Conservation (phyloP, 805 yeast genomes). For the Cyberlindnera xishuangbannaensis region DNA sequence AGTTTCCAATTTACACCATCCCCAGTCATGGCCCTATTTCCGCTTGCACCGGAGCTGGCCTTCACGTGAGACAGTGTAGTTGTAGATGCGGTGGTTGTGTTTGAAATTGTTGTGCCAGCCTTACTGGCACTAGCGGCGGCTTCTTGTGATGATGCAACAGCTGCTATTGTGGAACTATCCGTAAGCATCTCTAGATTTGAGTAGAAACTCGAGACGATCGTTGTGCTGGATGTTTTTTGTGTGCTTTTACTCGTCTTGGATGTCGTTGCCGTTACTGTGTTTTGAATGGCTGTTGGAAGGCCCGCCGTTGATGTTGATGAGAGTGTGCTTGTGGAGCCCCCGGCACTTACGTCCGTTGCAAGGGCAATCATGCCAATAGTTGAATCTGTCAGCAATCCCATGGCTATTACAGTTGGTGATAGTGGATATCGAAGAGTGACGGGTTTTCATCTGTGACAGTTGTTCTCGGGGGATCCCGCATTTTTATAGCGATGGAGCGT, state of each 20-base stretch:
- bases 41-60: conserved; percentile 9
- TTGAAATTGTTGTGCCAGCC: background rate
- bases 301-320: no score
- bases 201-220: conserved; percentile 17
- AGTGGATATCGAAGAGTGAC: no score
- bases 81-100: conserved; percentile 1
- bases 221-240: no score
- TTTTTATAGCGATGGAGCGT: no score
- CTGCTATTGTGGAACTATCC: conserved; percentile 14
- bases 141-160: conserved; percentile 7
- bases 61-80: conserved; percentile 3
- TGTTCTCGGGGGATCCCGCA: no score
- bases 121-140: conserved; percentile 1
- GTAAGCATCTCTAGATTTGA: conserved; percentile 17
- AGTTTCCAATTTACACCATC: conserved; percentile 9
- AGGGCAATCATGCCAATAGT: conserved; percentile 5
- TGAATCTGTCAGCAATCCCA: conserved; percentile 6
- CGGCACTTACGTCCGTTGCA: conserved; percentile 14
- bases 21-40: background rate
- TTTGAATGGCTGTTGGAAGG: conserved; percentile 1
- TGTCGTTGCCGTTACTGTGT: background rate
- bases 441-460: no score
- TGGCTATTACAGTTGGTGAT: no score
- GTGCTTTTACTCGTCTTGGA: no score
- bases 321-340: no score